Base-by-base conservation (phyloP, 1,284 basidiomycete species). In the Pseudozyma sp. region DNA sequence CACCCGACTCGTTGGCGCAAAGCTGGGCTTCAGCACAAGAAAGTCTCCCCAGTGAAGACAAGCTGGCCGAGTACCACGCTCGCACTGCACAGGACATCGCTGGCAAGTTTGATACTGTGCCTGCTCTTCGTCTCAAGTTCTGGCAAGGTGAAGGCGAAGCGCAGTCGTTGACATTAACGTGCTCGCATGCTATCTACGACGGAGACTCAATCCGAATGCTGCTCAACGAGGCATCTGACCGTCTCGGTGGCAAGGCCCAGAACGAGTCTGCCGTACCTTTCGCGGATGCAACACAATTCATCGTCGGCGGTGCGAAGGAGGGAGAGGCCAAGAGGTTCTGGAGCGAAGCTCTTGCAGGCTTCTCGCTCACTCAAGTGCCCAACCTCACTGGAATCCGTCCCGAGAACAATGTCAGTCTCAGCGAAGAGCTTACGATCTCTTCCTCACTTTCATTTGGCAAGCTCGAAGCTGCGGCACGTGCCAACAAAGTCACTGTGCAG, bases 101-200 rank as follows among this genome's bases (percentile, higher is more conserved):
- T 19, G 52, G 43, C 6, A 59, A 35, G 6, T 42, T 78, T 38
- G 42, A 35, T 7, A 35, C 38, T 14, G 19, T 36, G 38, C 78
- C 81, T 49, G 75, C 77, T 3, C 63, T 83, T 42, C 75, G 80
- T 8, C 39, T 81, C 12, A 63, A 49, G 25, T 39, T 73, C 25
- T 70, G 70, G 66, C 38, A 65, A 16, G 60, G 59, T 18, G 50
- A 58, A 34, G 55, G 51, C 13, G 16, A 14, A 9, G 44, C 48
- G 7, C 59, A 49, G 11, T 35, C 21, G 1, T 43, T 70, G 34
- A 70, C 64, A 6, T 54, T 77, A 12, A 76, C 76, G 3, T 62
- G 75, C 52, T 81, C 66, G 4, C 82, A 84, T 47, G 81, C 81
- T 10, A 59, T 84, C 38, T 84, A 82, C 57, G 82, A 84, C 49